Base-by-base conservation (phyloP, 805 yeast genomes). In the Saccharomycopsis synnaedendra region DNA sequence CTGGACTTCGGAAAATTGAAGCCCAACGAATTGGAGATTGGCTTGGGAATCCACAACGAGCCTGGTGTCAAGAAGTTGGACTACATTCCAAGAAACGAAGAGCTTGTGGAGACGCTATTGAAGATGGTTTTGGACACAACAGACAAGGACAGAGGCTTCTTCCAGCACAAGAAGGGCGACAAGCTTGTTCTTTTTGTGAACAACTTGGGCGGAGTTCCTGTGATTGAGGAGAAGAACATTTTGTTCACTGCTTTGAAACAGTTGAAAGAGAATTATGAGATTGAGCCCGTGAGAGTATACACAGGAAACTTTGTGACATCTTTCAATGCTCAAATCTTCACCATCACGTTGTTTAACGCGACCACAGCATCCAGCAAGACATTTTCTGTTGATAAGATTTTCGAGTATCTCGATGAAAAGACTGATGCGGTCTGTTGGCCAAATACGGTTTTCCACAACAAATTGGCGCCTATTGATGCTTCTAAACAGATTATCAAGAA, bases 1-100 rank as follows among this genome's bases (percentile, higher is more conserved):
- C 67, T 70, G 32, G 62, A 65, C 48, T 46, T 46, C 29, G 49
- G 49, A 10, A 46, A 46, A 37, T 71, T 86, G 52, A 72, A 66
- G 29, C 72, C 64, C 4, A 68, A 78, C 50, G 87, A 85, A 63
- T 80, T 84, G 60, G 97, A 89, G 63, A 71, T 89, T 51, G 97
- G 97, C 30, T 81, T 89, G 78, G 97, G 97, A 42, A 89, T 89
- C 52, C 97, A 88, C 64, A 88, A 88, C 58, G 97, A 88, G 62
- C 93, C 96, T 1, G 97, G 97, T 53, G 80, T 80, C 49, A 69
- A 74, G 58, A 58, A 63, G 8, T 53, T 70, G 10, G 65, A 67
- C 10, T 71, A 72, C 46, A 76, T 89, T 55, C 96, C 96, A 31
- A 62, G 76, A 1, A 76, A 86, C 44, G 81, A 77, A 19, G 74